These are phyloP conservation scores for Diddensiella transvaalensis DNA, from an alignment of 805 yeast genomes.

Conservation along the genomic window DNA sequence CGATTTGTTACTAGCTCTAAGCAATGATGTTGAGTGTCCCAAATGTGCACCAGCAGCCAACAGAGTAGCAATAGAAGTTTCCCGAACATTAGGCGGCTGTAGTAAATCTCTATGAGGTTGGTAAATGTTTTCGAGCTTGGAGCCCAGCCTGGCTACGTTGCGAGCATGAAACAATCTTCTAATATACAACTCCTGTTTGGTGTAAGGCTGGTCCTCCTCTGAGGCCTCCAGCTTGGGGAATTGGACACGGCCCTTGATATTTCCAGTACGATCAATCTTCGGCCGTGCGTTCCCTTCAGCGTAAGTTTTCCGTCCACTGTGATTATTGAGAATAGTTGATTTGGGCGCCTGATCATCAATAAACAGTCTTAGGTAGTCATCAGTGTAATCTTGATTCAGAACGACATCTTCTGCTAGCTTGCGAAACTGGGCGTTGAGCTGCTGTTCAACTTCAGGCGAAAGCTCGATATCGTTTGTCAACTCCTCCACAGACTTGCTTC, in stretches of 20 bases:
- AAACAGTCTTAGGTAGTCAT: constrained; percentile 20
- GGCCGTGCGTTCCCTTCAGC: not conserved
- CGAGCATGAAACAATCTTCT: constrained; percentile 65
- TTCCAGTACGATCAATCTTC: constrained; percentile 13
- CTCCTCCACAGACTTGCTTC: constrained; percentile 1
- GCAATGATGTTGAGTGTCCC: constrained; percentile 77
- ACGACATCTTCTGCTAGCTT: constrained; percentile 28
- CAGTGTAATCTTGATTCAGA: constrained; percentile 26
- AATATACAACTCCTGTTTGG: constrained; percentile 70
- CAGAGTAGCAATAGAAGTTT: constrained; percentile 64
- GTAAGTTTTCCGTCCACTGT: constrained; percentile 11
- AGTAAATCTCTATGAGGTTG: constrained; percentile 63
- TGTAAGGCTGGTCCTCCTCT: constrained; percentile 59
- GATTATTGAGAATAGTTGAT: constrained; percentile 2
- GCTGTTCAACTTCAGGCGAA: constrained; percentile 30
- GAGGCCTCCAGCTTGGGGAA: constrained; percentile 67
- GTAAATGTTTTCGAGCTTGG: constrained; percentile 58
- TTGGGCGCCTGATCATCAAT: constrained; percentile 13
- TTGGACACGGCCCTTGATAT: constrained; percentile 19
- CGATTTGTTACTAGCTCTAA: constrained; percentile 76
- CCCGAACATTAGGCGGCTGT: constrained; percentile 53
- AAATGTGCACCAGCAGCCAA: constrained; percentile 92
- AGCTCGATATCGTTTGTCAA: constrained; percentile 19
- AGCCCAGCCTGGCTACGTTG: constrained; percentile 58
- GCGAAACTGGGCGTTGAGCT: constrained; percentile 29